phyloP scores from a whole-genome alignment of 225 moss, liverwort and hornwort species.

The Takakia lepidozioides region DNA sequence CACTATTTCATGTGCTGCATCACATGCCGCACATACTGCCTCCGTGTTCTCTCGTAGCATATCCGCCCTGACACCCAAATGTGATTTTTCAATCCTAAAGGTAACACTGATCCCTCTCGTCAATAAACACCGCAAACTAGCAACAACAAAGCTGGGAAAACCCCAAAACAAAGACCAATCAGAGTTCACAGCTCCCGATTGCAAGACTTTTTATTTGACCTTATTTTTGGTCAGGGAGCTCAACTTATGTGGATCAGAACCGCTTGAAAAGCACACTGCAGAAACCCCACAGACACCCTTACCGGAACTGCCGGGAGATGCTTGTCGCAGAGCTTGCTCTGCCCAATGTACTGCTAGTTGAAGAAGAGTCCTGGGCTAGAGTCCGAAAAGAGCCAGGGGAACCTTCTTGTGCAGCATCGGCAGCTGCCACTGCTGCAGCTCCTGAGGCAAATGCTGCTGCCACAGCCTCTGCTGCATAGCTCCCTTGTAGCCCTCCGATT shows the following conservation, averaged over 20 bases:
- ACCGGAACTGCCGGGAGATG: conserved; percentile 93
- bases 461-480: conserved; percentile 93
- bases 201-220: too few relatives aligned
- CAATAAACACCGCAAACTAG: not conserved
- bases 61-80: conserved; percentile 68
- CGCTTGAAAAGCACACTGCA: not conserved
- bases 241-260: too few relatives aligned
- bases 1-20: conserved; percentile 94
- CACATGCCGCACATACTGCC: conserved; percentile 97
- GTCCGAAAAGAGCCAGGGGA: conserved; percentile 26
- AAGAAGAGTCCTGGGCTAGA: conserved; percentile 31
- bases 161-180: too few relatives aligned
- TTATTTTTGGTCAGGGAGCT: too few relatives aligned
- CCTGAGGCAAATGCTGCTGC: conserved; percentile 98
- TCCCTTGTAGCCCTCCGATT: conserved; percentile 86
- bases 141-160: not conserved
- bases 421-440: conserved; percentile 93
- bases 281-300: conserved; percentile 8
- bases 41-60: conserved; percentile 92
- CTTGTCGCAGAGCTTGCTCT: conserved; percentile 43
- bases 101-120: too few relatives aligned
- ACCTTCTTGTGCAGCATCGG: conserved; percentile 85
- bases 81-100: too few relatives aligned
- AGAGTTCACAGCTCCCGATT: too few relatives aligned
- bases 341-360: conserved; percentile 19